Base-by-base conservation (phyloP, 331 rosid genomes). In the Telfairia occidentalis region DNA sequence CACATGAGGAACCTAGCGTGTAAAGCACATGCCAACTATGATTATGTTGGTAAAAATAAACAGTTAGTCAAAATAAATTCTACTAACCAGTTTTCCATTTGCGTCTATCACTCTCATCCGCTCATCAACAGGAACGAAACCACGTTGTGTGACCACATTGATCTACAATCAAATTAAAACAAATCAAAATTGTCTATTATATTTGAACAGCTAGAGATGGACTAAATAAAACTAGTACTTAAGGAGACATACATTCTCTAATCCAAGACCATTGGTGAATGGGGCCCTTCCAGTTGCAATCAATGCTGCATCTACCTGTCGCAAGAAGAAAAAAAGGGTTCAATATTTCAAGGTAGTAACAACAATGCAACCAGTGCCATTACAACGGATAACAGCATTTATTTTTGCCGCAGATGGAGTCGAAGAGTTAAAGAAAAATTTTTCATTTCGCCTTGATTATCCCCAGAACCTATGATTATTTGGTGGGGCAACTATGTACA, bases 281-380 rank as follows among this genome's bases (percentile, higher is more conserved):
- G 99, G 97, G 43, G 99, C 97, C 81, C 99, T 87, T 84, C 99
- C 99, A 73, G 99, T 95, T 77, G 99, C 99, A 80, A 95, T 95
- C 78, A 95, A 67, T 75, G 97, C 99, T 54, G 99, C 92, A 82
- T 95, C 99, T 61, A 95, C 99, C 99, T 95, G 83, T 67, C 73
- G 81, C 32, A 40, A 38, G 30, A 78, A 81, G n/a, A n/a, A 53
- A 49, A 78, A 37, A 72, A 66, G 1, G 76, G 58, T 18, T 72
- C 76, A 71, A 73, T 26, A 76, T 42, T 76, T 74, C 45, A 40
- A 40, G 12, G 30, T 21, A 30, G 76, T 32, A 48, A 7, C 63
- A 72, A 2, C 37, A 42, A 21, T 12, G 53, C 73, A 42, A 40
- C 49, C 50, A 15, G 4, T 69, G 37, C 53, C 37, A 42, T 69